Conservation (phyloP, 176 grass and related monocot species). For the Olyra latifolia region DNA sequence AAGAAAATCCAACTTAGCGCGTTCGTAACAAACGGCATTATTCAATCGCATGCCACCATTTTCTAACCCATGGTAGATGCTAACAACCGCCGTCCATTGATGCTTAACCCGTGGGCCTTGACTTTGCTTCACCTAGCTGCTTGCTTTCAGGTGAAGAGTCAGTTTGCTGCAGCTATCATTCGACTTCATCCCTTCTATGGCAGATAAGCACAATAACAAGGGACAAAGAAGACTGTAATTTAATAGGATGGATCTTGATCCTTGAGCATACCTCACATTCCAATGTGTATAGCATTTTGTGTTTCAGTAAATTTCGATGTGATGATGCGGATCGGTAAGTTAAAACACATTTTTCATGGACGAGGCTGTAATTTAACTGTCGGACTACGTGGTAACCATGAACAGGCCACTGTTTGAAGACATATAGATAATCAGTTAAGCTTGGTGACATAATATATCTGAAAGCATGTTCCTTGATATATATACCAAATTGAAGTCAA, state of each 20-base stretch:
- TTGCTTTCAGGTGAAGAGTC: neutral
- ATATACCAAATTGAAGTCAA: neutral
- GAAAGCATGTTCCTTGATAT: neutral
- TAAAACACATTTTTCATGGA: neutral
- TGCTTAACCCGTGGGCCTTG: neutral
- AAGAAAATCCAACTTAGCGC: neutral
- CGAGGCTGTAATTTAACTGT: no score
- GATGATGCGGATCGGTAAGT: neutral
- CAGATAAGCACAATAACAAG: neutral
- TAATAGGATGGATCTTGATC: neutral
- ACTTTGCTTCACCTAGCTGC: neutral
- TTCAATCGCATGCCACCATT: neutral
- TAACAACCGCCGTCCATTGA: neutral
- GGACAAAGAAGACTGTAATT: neutral
- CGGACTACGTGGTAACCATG: neutral
- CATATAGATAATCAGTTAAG: neutral
- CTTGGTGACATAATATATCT: neutral
- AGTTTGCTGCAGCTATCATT: neutral
- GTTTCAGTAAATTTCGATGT: neutral
- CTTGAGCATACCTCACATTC: neutral
- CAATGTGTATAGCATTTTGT: conserved; percentile 41
- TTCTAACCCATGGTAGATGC: neutral
- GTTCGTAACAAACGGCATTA: conserved; percentile 8
- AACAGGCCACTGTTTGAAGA: neutral
- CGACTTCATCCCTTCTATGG: neutral